Conservation (phyloP, 345 rosid species). For the Syzygium grande region DNA sequence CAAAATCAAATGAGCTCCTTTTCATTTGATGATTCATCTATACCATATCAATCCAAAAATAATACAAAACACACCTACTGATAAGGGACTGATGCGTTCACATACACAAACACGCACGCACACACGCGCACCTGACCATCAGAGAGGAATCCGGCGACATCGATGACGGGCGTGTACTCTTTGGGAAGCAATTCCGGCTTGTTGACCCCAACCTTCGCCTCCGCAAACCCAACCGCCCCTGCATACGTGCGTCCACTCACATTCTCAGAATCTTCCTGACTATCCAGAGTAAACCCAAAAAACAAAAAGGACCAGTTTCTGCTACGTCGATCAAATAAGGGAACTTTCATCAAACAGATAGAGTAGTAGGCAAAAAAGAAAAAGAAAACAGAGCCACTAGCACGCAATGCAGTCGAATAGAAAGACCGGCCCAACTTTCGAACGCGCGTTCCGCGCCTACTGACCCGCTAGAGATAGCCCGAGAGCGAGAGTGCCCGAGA, state of each 20-base stretch:
- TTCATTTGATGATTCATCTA: background rate
- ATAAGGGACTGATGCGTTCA: background rate
- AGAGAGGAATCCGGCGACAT: slow-evolving; percentile 88
- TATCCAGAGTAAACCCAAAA: background rate
- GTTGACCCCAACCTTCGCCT: slow-evolving; percentile 81
- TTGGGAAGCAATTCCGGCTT: slow-evolving; percentile 87
- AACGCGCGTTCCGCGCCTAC: background rate
- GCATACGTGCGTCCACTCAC: background rate
- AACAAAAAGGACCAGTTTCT: background rate
- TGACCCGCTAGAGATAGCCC: slow-evolving; percentile 51
- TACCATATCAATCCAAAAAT: background rate
- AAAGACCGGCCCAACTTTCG: background rate
- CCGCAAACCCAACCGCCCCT: slow-evolving; percentile 40
- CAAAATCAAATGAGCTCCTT: background rate
- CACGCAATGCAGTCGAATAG: background rate
- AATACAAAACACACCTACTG: background rate
- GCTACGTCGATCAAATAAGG: background rate
- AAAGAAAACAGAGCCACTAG: background rate
- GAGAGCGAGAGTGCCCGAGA: slow-evolving; percentile 65
- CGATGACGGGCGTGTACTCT: slow-evolving; percentile 76
- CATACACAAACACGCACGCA: background rate
- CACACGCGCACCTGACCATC: slow-evolving; percentile 58
- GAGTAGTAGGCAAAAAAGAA: background rate
- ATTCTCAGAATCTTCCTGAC: background rate
- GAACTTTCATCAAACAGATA: background rate